Evolutionary conservation across 139 green algal genomes (phyloP).

Genomic region (Chlamydomonas asymmetrica): DNA sequence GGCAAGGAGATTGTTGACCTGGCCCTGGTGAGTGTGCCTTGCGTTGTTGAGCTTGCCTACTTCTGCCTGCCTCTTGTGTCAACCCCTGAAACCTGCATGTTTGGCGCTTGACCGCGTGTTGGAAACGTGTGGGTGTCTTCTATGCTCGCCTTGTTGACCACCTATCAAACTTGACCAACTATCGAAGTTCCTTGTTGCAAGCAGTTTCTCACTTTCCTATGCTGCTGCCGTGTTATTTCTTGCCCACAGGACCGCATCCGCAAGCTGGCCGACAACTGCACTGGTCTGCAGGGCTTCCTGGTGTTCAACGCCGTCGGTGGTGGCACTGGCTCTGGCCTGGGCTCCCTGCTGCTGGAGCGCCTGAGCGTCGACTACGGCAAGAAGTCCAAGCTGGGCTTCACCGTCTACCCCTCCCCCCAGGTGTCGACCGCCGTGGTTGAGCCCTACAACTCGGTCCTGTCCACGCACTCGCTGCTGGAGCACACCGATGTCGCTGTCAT

Average conservation of each 20-base stretch:
- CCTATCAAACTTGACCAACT: too few species aligned
- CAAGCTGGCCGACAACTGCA: slow-evolving; percentile 98
- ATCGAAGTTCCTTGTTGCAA: too few species aligned
- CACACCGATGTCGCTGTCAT: slow-evolving; percentile 97
- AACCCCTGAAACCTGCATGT: too few species aligned
- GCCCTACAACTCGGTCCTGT: slow-evolving; percentile 97
- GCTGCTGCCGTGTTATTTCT: too few species aligned
- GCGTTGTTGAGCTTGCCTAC: too few species aligned
- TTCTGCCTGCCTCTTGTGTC: too few species aligned
- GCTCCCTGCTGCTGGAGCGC: slow-evolving; percentile 95
- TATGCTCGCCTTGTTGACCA: too few species aligned
- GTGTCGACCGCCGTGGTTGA: slow-evolving; percentile 95
- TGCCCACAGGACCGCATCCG: slow-evolving; percentile 79
- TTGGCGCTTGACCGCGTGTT: too few species aligned
- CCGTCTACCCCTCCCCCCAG: slow-evolving; percentile 92
- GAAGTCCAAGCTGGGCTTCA: slow-evolving; percentile 99
- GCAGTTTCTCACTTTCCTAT: too few species aligned
- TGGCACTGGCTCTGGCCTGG: slow-evolving; percentile 93
- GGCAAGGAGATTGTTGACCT: slow-evolving; percentile 98
- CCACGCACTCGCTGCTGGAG: slow-evolving; percentile 96
- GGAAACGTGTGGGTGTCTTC: too few species aligned
- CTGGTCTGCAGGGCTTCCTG: slow-evolving; percentile 95
- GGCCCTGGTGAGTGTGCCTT: too few species aligned
- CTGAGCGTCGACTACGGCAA: slow-evolving; percentile 99
- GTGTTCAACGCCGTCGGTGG: slow-evolving; percentile 96